Evolutionary conservation across 331 rosid species (phyloP), one percentile per base, ranked within the genome.

Genomic region (Pyrus hybrid): DNA sequence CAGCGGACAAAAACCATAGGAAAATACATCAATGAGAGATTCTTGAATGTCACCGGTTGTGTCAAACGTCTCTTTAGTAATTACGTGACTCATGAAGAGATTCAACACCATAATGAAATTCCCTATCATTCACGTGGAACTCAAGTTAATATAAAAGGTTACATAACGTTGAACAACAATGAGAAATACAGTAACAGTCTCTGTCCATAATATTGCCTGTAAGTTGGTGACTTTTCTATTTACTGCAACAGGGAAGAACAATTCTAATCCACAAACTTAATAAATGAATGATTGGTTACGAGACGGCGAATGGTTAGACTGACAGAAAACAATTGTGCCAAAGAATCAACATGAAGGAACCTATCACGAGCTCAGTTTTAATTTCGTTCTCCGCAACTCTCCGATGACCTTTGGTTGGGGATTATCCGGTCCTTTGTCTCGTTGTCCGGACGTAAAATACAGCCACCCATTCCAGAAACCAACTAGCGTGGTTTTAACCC

Each of bases 401-500:
- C 88, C 96, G 43, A 85, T 75, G 14, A 6, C 13, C 20, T 61
- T 93, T 1, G 98, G 98, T 57, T 88, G 80, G 41, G 98, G 98
- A 81, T 93, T 88, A 20, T 86, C 87, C 2, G 95, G 95, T 54
- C 95, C 95, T 64, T 88, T 90, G 86, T 93, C 96, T 71, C 90
- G 76, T 73, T 93, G 98, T 63, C 98, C 97, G 1, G 97, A 93
- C 58, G 98, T 88, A 86, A 93, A 93, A 77, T 91, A 91, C 85
- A 93, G 76, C 88, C 92, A 91, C 63, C 98, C 97, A 67, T 93
- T 75, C 97, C 97, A 90, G 81, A 87, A 93, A 66, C 97, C 96
- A 37, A 86, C 96, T 8, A 93, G 71, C 0, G 96, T 91, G 21
- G 98, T 93, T 81, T 93, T 93, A 49, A 91, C 93, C 13, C 98